A percentile compares a stretch with the other conserved stretches of the same genome.
These are phyloP conservation scores for Venustampulla echinocandica DNA, from an alignment of 495 filamentous ascomycete species.

Conservation along the genomic window DNA sequence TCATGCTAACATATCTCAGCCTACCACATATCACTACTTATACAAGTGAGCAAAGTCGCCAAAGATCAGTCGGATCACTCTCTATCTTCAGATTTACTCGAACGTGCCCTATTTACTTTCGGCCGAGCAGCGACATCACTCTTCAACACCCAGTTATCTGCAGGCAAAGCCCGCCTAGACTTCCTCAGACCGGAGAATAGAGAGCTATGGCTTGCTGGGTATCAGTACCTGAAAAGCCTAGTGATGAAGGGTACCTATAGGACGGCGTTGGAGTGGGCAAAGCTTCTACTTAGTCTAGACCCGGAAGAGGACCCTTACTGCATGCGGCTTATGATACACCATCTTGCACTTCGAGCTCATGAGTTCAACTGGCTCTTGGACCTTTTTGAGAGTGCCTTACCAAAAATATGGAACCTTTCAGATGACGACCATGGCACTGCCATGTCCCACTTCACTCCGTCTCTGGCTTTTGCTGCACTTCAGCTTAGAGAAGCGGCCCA, in stretches of 20 bases:
- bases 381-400: constrained; percentile 40
- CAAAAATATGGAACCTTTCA: constrained; percentile 30
- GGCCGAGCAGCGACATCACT: constrained; percentile 74
- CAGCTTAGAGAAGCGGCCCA: constrained; percentile 56
- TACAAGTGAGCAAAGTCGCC: constrained; percentile 87
- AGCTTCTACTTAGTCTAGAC: constrained; percentile 68
- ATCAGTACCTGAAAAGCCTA: constrained; percentile 75
- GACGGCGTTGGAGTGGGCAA: constrained; percentile 88
- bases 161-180: constrained; percentile 70
- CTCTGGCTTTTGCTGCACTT: constrained; percentile 61
- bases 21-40: constrained; percentile 87
- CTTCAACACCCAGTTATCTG: constrained; percentile 64
- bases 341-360: constrained; percentile 69
- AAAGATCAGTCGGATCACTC: constrained; percentile 83
- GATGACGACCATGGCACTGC: constrained; percentile 39
- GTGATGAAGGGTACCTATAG: constrained; percentile 87
- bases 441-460: constrained; percentile 61
- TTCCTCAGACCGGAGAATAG: constrained; percentile 77
- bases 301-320: constrained; percentile 74
- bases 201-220: constrained; percentile 86
- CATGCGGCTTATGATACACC: constrained; percentile 68
- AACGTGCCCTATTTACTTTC: constrained; percentile 87
- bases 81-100: constrained; percentile 76
- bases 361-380: constrained; percentile 70
- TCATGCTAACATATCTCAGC: constrained; percentile 29